Evolutionary conservation across 352 stramenopile genomes (phyloP).

Genomic region (Globisporangium parvum): DNA sequence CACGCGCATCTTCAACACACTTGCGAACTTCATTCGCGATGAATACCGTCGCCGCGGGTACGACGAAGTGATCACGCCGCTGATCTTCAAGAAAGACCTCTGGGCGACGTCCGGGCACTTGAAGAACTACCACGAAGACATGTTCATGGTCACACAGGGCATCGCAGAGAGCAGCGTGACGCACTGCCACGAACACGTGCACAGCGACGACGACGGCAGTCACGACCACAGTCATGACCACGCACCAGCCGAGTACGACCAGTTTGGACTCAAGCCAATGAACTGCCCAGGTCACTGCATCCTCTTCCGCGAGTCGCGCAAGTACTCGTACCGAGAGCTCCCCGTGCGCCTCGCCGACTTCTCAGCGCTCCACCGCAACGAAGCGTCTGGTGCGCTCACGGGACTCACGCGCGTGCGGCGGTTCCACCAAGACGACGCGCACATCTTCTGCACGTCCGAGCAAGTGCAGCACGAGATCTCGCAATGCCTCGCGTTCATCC

Average conservation of each 20-base stretch:
- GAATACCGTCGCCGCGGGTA: constrained; percentile 91
- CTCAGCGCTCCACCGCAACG: constrained; percentile 94
- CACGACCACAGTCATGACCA: constrained; percentile 11
- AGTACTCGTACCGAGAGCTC: constrained; percentile 95
- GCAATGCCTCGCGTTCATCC: constrained; percentile 90
- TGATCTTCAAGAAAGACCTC: constrained; percentile 97
- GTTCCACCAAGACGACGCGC: constrained; percentile 98
- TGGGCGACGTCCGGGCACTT: constrained; percentile 97
- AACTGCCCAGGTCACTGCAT: constrained; percentile 98
- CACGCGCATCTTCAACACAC: constrained; percentile 97
- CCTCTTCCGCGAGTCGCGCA: constrained; percentile 92
- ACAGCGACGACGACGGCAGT: constrained; percentile 16
- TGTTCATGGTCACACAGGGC: constrained; percentile 89
- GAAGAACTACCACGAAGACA: constrained; percentile 96
- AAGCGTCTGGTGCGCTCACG: constrained; percentile 93
- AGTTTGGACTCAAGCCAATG: constrained; percentile 98
- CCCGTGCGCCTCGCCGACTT: constrained; percentile 94
- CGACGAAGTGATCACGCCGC: constrained; percentile 95
- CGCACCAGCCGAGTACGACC: constrained; percentile 61
- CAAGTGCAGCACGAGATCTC: constrained; percentile 96
- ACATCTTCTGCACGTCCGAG: constrained; percentile 96
- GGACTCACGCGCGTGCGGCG: constrained; percentile 95
- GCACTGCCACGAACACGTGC: constrained; percentile 22
- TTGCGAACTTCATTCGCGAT: constrained; percentile 81
- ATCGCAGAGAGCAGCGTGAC: constrained; percentile 25